Evolutionary conservation across 192 early-diverging fungal genomes (phyloP).

Genomic region (Funneliformis geosporum): DNA sequence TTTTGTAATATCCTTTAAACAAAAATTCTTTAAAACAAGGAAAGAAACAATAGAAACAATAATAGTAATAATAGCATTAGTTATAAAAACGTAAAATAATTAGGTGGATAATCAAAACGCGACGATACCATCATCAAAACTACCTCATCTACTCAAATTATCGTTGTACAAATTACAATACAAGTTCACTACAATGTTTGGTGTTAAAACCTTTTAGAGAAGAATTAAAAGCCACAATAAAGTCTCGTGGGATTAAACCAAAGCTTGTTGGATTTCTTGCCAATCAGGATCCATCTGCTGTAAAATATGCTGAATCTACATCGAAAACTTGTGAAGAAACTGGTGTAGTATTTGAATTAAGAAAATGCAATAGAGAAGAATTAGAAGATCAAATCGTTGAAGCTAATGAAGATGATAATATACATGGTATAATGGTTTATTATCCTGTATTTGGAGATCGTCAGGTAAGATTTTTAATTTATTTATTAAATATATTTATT

Average conservation of each 20-base stretch:
- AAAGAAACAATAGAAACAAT: background rate
- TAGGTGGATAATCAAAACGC: background rate
- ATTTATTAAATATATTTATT: background rate
- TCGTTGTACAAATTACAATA: background rate
- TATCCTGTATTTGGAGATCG: constrained; percentile 96
- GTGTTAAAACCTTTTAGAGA: constrained; percentile 43
- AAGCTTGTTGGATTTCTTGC: constrained; percentile 93
- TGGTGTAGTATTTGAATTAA: constrained; percentile 90
- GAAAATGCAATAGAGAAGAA: constrained; percentile 76
- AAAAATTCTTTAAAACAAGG: background rate
- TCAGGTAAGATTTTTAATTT: constrained; percentile 53
- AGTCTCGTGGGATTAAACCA: constrained; percentile 61
- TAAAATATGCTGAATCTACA: constrained; percentile 96
- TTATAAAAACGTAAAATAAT: background rate
- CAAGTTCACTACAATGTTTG: constrained; percentile 2
- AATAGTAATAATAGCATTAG: background rate
- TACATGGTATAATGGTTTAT: constrained; percentile 98
- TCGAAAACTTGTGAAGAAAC: constrained; percentile 88
- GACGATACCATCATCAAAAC: background rate
- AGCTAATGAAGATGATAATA: constrained; percentile 81
- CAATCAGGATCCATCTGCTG: constrained; percentile 90
- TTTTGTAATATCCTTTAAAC: background rate
- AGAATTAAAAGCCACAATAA: constrained; percentile 64
- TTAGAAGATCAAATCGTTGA: constrained; percentile 83
- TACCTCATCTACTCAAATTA: background rate